Conservation (phyloP, 139 green algal species). For the Auxenochlorella pyrenoidosa region DNA sequence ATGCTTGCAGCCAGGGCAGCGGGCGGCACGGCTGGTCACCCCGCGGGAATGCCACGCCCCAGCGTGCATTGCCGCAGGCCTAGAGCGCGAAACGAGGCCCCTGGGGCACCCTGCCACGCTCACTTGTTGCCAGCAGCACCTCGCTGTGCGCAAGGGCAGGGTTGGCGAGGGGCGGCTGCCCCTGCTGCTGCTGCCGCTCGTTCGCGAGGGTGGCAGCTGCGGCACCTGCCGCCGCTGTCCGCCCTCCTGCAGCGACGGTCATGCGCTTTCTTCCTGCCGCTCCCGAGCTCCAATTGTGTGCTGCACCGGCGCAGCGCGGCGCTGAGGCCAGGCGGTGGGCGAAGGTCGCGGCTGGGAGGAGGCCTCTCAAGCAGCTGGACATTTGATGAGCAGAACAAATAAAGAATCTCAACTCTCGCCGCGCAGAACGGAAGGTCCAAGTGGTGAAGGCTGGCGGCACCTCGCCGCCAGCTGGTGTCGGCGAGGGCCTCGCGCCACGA, state of each 20-base stretch:
- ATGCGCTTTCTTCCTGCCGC: neutral
- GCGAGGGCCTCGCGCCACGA: too few species aligned
- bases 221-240: neutral
- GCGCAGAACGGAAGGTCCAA: too few species aligned
- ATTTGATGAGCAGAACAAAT: too few species aligned
- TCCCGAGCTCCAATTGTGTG: neutral
- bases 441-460: too few species aligned
- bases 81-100: too few species aligned
- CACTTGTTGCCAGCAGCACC: constrained; percentile 48
- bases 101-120: neutral
- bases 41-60: neutral
- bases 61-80: neutral
- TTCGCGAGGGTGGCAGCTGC: neutral
- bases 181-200: neutral
- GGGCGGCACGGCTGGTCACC: too few species aligned
- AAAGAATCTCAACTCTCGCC: too few species aligned
- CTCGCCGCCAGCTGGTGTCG: too few species aligned
- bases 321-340: neutral
- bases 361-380: neutral
- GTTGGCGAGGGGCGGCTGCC: neutral
- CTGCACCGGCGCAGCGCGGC: neutral
- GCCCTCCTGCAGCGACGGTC: neutral
- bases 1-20: too few species aligned
- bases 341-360: neutral
- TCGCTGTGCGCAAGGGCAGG: constrained; percentile 28